Conservation (phyloP, 768 basidiomycete species). For the Leccinum imitatum region DNA sequence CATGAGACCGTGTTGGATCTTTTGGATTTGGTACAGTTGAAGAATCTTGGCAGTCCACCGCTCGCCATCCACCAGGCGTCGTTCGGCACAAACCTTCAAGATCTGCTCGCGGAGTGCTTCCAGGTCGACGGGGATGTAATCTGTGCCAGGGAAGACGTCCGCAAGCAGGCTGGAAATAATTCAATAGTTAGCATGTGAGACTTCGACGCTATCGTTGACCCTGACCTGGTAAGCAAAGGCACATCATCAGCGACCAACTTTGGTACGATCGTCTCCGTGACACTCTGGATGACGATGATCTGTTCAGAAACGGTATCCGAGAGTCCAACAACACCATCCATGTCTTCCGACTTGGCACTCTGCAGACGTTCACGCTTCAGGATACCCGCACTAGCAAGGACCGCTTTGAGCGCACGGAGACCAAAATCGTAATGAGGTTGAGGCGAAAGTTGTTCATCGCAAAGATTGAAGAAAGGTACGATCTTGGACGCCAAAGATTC, state of each 20-base stretch:
- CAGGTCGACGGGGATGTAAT: conserved; percentile 86
- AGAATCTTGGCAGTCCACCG: conserved; percentile 94
- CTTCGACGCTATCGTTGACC: not conserved
- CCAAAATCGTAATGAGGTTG: conserved; percentile 99
- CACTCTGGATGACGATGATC: conserved; percentile 96
- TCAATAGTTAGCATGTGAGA: conserved; percentile 1
- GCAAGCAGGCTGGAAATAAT: conserved; percentile 66
- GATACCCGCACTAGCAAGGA: conserved; percentile 95
- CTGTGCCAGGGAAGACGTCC: conserved; percentile 96
- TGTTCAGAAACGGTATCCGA: conserved; percentile 84
- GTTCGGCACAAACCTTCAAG: conserved; percentile 80
- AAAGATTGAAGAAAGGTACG: conserved; percentile 99
- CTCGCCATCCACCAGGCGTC: conserved; percentile 81
- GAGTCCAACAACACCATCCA: conserved; percentile 47
- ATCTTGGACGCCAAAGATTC: conserved; percentile 98
- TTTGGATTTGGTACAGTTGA: conserved; percentile 98
- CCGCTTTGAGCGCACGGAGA: conserved; percentile 94
- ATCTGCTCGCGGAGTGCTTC: conserved; percentile 86
- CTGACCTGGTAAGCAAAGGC: conserved; percentile 85
- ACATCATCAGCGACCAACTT: conserved; percentile 98
- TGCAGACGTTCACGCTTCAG: conserved; percentile 89
- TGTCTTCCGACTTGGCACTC: conserved; percentile 39
- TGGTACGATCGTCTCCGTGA: conserved; percentile 97
- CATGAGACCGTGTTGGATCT: conserved; percentile 99
- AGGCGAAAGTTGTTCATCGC: conserved; percentile 93